phyloP scores from a whole-genome alignment of 2,329 filamentous ascomycete species.

The Claviceps purpurea region DNA sequence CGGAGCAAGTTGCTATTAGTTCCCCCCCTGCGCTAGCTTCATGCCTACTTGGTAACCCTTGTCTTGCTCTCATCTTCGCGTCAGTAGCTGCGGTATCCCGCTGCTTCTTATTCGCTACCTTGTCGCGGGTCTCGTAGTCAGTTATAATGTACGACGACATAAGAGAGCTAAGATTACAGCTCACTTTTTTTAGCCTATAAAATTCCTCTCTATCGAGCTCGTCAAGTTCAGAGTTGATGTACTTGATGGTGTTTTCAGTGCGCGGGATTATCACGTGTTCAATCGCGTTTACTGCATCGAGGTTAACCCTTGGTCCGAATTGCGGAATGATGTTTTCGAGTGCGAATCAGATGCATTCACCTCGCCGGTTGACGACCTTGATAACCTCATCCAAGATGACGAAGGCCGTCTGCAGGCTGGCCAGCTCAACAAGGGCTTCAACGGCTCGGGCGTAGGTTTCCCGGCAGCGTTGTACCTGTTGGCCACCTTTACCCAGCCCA shows the following conservation, averaged over 20 bases:
- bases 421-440: conserved; percentile 87
- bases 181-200: conserved; percentile 80
- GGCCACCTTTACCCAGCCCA: conserved; percentile 88
- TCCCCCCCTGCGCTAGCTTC: conserved; percentile 22
- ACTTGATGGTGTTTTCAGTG: conserved; percentile 99
- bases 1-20: conserved; percentile 25
- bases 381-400: conserved; percentile 98
- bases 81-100: conserved; percentile 59
- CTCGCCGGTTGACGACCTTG: conserved; percentile 95
- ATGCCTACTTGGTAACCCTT: conserved; percentile 30
- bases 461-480: conserved; percentile 87
- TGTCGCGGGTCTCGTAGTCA: conserved; percentile 8
- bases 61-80: conserved; percentile 63
- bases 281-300: conserved; percentile 69
- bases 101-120: conserved; percentile 70
- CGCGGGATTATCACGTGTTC: conserved; percentile 94
- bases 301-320: conserved; percentile 1
- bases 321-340: background rate
- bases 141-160: background rate
- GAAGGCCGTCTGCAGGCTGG: conserved; percentile 92
- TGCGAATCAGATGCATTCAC: conserved; percentile 29
- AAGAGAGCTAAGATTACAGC: background rate
- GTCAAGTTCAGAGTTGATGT: conserved; percentile 97
- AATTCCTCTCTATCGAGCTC: conserved; percentile 97
- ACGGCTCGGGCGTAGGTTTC: conserved; percentile 95